Base-by-base conservation (phyloP, 1,284 basidiomycete species). In the Hemileia vastatrix region DNA sequence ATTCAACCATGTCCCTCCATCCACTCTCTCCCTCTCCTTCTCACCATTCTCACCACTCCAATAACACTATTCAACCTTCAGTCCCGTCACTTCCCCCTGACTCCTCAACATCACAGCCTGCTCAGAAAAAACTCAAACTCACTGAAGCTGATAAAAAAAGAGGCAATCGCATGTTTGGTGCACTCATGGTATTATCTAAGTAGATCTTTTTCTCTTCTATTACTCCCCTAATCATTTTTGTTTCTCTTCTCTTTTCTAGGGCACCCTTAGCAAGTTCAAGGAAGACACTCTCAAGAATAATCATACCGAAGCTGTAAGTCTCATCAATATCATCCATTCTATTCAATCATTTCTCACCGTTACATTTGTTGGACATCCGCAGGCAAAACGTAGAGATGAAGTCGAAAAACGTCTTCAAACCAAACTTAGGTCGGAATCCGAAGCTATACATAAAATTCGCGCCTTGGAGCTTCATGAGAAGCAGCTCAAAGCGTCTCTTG, bases 61-160 rank as follows among this genome's bases (percentile, higher is more conserved):
- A n/a, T n/a, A n/a, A n/a, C n/a, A n/a, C n/a, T n/a, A n/a, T n/a
- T n/a, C n/a, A n/a, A n/a, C n/a, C n/a, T n/a, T n/a, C n/a, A n/a
- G n/a, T n/a, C n/a, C n/a, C n/a, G n/a, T n/a, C n/a, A n/a, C n/a
- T n/a, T n/a, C n/a, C n/a, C n/a, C n/a, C n/a, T n/a, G n/a, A n/a
- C n/a, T n/a, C n/a, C n/a, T n/a, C n/a, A n/a, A n/a, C n/a, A n/a
- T n/a, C n/a, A n/a, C n/a, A n/a, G n/a, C n/a, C n/a, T n/a, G n/a
- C 60, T 19, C 40, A 45, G 6, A 62, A 62, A 45, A 62, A 62
- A 32, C 45, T 62, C 27, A 62, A 62, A 33, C 33, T 62, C 8
- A 62, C 60, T 24, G 60, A 62, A 40, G 60, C 60, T 18, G 60
- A 62, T 51, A 62, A 55, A 53, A 62, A 62, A 48, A 32, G 60